Base-by-base conservation (phyloP, 768 basidiomycete species). In the Phaeotremella skinneri region DNA sequence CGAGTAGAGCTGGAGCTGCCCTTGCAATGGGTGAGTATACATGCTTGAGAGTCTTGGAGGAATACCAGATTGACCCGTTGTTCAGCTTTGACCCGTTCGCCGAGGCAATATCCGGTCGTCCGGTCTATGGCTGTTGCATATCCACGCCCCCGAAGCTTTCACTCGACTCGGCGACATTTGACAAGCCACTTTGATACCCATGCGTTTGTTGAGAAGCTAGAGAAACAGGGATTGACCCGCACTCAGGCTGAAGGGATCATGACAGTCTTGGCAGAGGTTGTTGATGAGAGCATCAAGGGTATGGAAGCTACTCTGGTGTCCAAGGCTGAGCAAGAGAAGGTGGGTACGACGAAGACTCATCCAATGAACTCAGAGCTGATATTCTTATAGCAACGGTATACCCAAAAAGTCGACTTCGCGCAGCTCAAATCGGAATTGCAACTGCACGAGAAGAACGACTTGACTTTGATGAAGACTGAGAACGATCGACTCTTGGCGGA, bases 291-390 rank as follows among this genome's bases (percentile, higher is more conserved):
- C 73, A 87, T 97, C 39, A 83, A 87, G 61, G 94, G 92, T 72
- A 92, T 99, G 91, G 90, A 90, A 37, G 86, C 85, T 66, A 91
- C 91, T 68, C 89, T 98, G 87, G 94, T 98, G 59, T 91, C 90
- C 4, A 91, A 91, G 76, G 86, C 90, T 0, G 91, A 96, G 66
- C 91, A 96, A 74, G 94, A 97, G 79, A 97, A 97, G 85, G 93
- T 88, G 52, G 34, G 82, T 74, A 37, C 9, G 27, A 21, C 5
- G 39, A 39, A 37, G 41, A 47, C 16, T n/a, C 37, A 29, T 50
- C 21, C 5, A 39, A 9, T 11, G 9, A 21, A 26, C 13, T 9
- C 21, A 9, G 47, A 26, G 21, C 47, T 48, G 47, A 48, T 9
- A 9, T n/a, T 48, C n/a, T 9, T 21, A 9, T 42, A 76, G 77